Percentiles rank a stretch among this genome's conserved stretches.
Evolutionary conservation across 441 rosid species (phyloP).

Genomic region (Croton setiger): DNA sequence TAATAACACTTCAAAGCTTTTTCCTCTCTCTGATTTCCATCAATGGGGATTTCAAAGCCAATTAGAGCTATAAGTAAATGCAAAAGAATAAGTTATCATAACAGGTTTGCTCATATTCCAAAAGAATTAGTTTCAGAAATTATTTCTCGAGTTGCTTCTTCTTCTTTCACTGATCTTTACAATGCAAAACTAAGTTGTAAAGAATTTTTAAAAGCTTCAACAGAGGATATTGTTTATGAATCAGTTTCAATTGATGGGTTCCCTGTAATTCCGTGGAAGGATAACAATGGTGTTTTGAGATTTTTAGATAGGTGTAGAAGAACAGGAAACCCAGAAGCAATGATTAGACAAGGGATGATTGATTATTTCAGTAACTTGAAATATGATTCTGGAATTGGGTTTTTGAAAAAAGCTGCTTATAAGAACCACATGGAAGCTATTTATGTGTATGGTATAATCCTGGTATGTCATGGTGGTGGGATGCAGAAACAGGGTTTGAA

Average conservation of each 20-base stretch:
- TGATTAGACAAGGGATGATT: conserved; percentile 20
- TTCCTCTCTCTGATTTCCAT: not conserved
- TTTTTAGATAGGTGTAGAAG: conserved; percentile 16
- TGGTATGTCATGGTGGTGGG: not conserved
- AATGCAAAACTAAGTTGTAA: conserved; percentile 24
- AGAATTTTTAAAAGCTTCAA: conserved; percentile 11
- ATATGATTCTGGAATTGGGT: conserved; percentile 7
- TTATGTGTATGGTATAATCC: conserved; percentile 10
- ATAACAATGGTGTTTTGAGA: not conserved
- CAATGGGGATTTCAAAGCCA: not conserved
- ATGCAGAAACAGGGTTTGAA: not conserved
- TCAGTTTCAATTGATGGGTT: conserved; percentile 19
- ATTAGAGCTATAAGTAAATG: not conserved
- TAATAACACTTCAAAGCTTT: no score
- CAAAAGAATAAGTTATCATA: not conserved
- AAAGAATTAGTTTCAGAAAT: conserved; percentile 20
- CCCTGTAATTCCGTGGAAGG: not conserved
- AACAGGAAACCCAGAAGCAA: conserved; percentile 16
- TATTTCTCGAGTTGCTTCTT: conserved; percentile 21
- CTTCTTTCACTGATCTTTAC: conserved; percentile 17
- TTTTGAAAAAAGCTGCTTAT: conserved; percentile 2
- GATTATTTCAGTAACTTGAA: conserved; percentile 19
- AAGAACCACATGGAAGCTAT: conserved; percentile 12
- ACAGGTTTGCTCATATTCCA: conserved; percentile 18
- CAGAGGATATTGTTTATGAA: conserved; percentile 19